Base-by-base conservation (phyloP, 228 moss, liverwort and hornwort genomes). In the Sphagnum magellanicum region DNA sequence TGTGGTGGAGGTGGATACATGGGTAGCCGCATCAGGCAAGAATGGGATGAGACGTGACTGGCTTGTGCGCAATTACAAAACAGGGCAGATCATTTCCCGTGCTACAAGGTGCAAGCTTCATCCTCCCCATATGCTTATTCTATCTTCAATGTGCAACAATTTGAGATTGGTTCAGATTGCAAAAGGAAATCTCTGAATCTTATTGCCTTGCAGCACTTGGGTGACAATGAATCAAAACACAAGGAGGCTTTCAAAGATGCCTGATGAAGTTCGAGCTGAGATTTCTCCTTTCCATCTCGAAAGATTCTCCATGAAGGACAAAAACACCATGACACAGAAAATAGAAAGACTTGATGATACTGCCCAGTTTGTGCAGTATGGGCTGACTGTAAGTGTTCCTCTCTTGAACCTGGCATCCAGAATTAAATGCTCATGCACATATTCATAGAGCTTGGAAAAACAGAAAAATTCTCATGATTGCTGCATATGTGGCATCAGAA, bases 31-130 rank as follows among this genome's bases (percentile, higher is more conserved):
- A 5, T 85, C 90, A 0, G 90, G 90, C 0, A 90, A 88, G 67
- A 91, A 91, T 63, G 91, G 91, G 11, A 86, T 91, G 88, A 72
- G 88, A 11, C 79, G 88, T 49, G 91, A 91, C 67, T 91, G 91
- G 91, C 78, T 91, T 60, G 75, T 88, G 65, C 78, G 86, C 50
- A 86, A 91, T 60, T 88, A 84, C 74, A 88, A 78, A 61, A 73
- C 81, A 51, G 91, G 91, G 50, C 78, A 88, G 70, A 88, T 91
- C 69, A 63, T 91, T 12, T 88, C 91, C 48, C 86, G 91, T 46
- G 91, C 91, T 68, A 88, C 91, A 7, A 91, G 90, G 90, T 91
- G 50, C 16, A 50, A 4, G 68, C 16, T 63, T 16, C 14, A 48
- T 69, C 55, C 55, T 12, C 57, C 32, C 32, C 2, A 32, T 32